A percentile compares a stretch with the other conserved stretches of the same genome.
phyloP scores from a whole-genome alignment of 257 asterid species.

The Solanum bulbocastanum region DNA sequence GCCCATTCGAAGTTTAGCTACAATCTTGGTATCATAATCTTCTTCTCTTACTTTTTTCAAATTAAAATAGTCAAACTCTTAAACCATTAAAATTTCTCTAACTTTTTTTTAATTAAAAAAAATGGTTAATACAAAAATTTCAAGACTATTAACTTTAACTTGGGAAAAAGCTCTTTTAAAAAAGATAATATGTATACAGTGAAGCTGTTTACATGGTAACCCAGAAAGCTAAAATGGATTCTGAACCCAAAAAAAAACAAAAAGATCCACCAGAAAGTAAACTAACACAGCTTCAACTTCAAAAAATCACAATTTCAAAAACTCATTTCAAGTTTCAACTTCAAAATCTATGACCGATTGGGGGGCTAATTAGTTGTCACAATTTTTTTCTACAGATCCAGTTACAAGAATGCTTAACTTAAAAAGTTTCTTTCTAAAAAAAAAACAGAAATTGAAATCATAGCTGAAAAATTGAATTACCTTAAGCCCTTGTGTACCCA shows the following conservation, averaged over 20 bases:
- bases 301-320: neutral
- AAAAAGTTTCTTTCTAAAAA: neutral
- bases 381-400: neutral
- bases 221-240: neutral
- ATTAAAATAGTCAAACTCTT: neutral
- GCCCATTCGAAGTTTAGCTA: neutral
- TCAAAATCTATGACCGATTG: neutral
- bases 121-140: neutral
- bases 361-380: neutral
- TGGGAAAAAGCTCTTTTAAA: neutral
- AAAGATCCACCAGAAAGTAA: neutral
- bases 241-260: neutral
- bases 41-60: neutral
- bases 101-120: neutral
- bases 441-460: neutral
- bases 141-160: neutral
- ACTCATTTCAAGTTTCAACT: neutral
- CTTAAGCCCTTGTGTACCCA: conserved; percentile 55
- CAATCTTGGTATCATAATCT: neutral
- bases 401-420: neutral
- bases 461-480: neutral
- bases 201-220: neutral
- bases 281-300: neutral
- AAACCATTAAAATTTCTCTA: neutral
- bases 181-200: neutral